Percentiles rank a stretch among this genome's conserved stretches.
Evolutionary conservation across 2,329 filamentous ascomycete species (phyloP).

Genomic region (Penicillium sp.): DNA sequence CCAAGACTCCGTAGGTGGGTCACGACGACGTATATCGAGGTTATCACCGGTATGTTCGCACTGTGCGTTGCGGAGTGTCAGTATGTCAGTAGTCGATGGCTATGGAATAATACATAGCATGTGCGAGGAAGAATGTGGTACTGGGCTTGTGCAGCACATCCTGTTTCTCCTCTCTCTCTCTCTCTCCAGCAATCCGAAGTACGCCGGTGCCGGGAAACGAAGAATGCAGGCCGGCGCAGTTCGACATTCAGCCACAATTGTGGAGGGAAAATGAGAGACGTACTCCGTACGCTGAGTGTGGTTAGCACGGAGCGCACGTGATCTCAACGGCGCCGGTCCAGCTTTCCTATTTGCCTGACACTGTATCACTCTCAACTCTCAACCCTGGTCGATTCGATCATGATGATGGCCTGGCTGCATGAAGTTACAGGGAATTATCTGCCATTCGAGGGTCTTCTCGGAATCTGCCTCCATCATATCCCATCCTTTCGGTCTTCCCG

Average conservation of each 20-base stretch:
- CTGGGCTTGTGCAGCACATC: neutral
- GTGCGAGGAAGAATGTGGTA: neutral
- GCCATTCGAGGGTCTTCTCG: no score
- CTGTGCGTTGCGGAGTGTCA: neutral
- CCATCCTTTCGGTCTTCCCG: neutral
- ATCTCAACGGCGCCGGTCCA: neutral
- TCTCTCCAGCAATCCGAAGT: neutral
- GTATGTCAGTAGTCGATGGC: neutral
- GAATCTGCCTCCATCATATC: slow-evolving; percentile 4
- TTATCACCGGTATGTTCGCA: neutral
- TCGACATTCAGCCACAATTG: neutral
- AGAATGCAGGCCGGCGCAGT: neutral
- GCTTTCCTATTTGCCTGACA: neutral
- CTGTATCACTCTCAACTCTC: neutral
- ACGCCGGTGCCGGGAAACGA: neutral
- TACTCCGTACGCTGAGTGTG: neutral
- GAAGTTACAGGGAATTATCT: no score
- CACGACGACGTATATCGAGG: neutral
- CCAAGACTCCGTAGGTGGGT: slow-evolving; percentile 4
- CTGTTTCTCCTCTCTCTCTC: neutral
- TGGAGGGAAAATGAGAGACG: neutral
- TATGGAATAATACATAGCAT: neutral
- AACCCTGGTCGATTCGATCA: neutral
- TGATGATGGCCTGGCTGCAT: neutral
- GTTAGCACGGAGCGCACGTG: neutral